These are phyloP conservation scores for Pyronema domesticum DNA, from an alignment of 495 filamentous ascomycete species.

Conservation along the genomic window DNA sequence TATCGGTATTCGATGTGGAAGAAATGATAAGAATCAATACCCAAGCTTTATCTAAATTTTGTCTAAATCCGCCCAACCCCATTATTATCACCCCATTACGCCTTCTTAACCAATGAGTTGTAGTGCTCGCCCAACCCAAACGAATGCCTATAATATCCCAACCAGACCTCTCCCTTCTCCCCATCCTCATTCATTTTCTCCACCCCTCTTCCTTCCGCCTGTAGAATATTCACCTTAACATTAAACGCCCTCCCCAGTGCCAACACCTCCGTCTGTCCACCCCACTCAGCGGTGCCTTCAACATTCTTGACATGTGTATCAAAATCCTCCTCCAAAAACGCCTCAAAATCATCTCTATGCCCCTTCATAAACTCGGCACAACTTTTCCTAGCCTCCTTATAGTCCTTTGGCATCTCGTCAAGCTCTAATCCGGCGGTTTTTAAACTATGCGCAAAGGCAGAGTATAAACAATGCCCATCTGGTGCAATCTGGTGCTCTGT, in stretches of 20 bases:
- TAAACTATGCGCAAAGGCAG: constrained; percentile 76
- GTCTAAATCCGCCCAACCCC: too few relatives aligned
- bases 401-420: constrained; percentile 25
- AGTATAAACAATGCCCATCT: constrained; percentile 93
- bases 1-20: too few relatives aligned
- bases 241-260: constrained; percentile 71
- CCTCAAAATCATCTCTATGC: constrained; percentile 37
- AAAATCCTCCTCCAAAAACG: constrained; percentile 71
- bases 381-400: constrained; percentile 35
- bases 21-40: too few relatives aligned
- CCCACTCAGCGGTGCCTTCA: constrained; percentile 85
- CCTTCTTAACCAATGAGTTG: constrained; percentile 54
- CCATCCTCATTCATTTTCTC: constrained; percentile 42
- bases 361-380: constrained; percentile 40
- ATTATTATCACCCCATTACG: constrained; percentile 6
- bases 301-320: constrained; percentile 58
- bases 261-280: constrained; percentile 73
- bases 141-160: constrained; percentile 85
- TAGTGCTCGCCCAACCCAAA: constrained; percentile 95
- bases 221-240: constrained; percentile 69
- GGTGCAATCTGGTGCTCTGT: constrained; percentile 65
- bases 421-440: constrained; percentile 28
- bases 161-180: constrained; percentile 49
- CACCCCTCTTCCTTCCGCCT: constrained; percentile 51
- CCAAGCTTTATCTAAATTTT: too few relatives aligned